Evolutionary conservation across 495 filamentous ascomycete genomes (phyloP).

Genomic region (Penicillium dipodomyicola): DNA sequence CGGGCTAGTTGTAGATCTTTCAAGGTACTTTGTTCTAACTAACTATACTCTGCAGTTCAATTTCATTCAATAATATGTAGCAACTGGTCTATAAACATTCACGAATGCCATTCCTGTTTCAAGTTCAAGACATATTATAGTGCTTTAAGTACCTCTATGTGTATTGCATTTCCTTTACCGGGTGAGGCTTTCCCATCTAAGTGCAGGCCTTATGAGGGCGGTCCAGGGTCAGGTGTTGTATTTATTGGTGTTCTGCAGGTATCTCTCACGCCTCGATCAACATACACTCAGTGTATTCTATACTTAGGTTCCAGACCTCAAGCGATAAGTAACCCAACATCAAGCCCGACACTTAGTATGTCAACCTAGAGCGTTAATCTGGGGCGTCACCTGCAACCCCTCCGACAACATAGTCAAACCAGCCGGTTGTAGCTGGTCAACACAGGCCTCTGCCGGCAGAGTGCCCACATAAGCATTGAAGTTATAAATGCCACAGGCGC

Average conservation of each 20-base stretch:
- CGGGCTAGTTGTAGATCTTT: neutral
- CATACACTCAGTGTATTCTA: neutral
- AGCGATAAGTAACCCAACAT: neutral
- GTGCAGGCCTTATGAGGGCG: neutral
- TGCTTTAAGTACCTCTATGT: no score
- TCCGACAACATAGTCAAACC: slow-evolving; percentile 30
- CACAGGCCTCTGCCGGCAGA: slow-evolving; percentile 28
- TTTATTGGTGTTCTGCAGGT: neutral
- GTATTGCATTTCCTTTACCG: neutral
- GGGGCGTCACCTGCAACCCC: slow-evolving; percentile 33
- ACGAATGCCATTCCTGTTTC: neutral
- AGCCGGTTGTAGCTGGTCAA: slow-evolving; percentile 31
- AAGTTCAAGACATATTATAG: no score
- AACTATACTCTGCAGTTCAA: no score
- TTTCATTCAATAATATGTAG: no score
- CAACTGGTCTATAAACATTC: neutral
- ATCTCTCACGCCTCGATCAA: neutral
- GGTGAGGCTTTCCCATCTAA: neutral
- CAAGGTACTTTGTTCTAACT: neutral
- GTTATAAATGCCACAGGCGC: slow-evolving; percentile 61
- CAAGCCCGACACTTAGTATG: no score
- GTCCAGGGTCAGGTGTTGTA: neutral
- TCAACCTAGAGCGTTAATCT: slow-evolving; percentile 32
- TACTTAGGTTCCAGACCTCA: neutral
- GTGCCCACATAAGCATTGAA: slow-evolving; percentile 57